Evolutionary conservation across 129 eudicot genomes (phyloP).

Genomic region (Saposhnikovia divaricata): DNA sequence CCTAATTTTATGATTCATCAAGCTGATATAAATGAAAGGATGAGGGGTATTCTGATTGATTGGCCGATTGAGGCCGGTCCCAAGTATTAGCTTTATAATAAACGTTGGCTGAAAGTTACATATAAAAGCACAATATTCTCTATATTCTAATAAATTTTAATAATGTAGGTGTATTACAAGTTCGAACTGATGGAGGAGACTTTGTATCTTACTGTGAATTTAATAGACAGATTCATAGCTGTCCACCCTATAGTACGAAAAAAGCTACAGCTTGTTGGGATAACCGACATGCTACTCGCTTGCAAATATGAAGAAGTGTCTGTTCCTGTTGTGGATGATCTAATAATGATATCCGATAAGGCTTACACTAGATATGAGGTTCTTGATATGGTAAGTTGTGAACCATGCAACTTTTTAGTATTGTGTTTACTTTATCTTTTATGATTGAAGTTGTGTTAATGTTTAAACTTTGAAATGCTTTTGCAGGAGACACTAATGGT

Average conservation of each 20-base stretch:
- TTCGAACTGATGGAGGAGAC: slow-evolving; percentile 98
- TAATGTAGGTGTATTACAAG: slow-evolving; percentile 75
- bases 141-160: not conserved
- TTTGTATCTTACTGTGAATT: slow-evolving; percentile 72
- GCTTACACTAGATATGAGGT: slow-evolving; percentile 81
- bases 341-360: slow-evolving; percentile 66
- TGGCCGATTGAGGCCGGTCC: slow-evolving; percentile 85
- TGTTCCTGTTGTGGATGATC: slow-evolving; percentile 91
- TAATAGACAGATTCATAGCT: slow-evolving; percentile 79
- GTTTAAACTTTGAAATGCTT: not conserved
- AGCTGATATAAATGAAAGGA: slow-evolving; percentile 66
- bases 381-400: slow-evolving; percentile 58
- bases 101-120: not conserved
- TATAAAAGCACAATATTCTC: not conserved
- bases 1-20: slow-evolving; percentile 67
- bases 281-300: slow-evolving; percentile 90
- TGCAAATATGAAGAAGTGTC: slow-evolving; percentile 95
- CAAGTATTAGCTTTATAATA: not conserved
- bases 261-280: slow-evolving; percentile 90
- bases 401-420: not conserved
- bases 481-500: slow-evolving; percentile 79
- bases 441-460: not conserved
- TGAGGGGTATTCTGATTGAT: slow-evolving; percentile 88
- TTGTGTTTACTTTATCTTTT: not conserved
- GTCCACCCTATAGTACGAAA: slow-evolving; percentile 48